phyloP scores from a whole-genome alignment of 495 filamentous ascomycete genomes.

The Chaetomium tenue region DNA sequence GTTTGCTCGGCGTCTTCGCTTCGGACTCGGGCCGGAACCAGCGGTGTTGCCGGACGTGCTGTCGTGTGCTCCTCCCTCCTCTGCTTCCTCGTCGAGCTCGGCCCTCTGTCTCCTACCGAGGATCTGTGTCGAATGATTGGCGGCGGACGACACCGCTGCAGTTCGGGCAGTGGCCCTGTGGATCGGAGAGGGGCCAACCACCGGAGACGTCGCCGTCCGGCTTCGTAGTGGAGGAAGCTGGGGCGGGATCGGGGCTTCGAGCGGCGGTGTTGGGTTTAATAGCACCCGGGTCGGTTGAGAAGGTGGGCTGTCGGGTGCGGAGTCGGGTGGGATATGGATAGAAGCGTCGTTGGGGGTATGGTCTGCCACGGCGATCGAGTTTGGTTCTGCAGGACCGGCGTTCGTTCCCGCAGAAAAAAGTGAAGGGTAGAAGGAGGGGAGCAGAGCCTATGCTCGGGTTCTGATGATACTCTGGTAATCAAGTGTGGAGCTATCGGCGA shows the following conservation, averaged over 20 bases:
- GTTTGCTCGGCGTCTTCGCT: slow-evolving; percentile 30
- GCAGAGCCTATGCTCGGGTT: slow-evolving; percentile 11
- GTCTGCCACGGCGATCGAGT: slow-evolving; percentile 40
- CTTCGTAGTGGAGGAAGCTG: slow-evolving; percentile 24
- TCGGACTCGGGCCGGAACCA: slow-evolving; percentile 19
- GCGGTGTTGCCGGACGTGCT: slow-evolving; percentile 2
- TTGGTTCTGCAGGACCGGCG: slow-evolving; percentile 32
- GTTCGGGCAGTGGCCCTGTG: slow-evolving; percentile 16
- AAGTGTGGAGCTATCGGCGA: neutral
- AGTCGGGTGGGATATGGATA: slow-evolving; percentile 25
- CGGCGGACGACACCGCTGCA: slow-evolving; percentile 6
- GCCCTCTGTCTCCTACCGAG: slow-evolving; percentile 32
- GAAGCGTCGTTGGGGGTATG: slow-evolving; percentile 32
- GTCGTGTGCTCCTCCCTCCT: slow-evolving; percentile 22
- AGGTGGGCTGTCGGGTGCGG: slow-evolving; percentile 47
- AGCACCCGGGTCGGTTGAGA: slow-evolving; percentile 39
- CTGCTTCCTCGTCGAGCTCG: slow-evolving; percentile 22
- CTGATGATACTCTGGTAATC: neutral
- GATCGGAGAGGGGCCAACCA: neutral
- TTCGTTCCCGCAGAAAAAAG: slow-evolving; percentile 31
- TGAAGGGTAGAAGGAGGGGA: neutral
- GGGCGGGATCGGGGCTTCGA: slow-evolving; percentile 20
- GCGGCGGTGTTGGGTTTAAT: slow-evolving; percentile 41
- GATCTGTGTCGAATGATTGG: slow-evolving; percentile 19
- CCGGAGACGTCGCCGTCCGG: slow-evolving; percentile 20